Evolutionary conservation across 805 yeast genomes (phyloP), one percentile per base, ranked within the genome.

Genomic region (Starmerella geochares): DNA sequence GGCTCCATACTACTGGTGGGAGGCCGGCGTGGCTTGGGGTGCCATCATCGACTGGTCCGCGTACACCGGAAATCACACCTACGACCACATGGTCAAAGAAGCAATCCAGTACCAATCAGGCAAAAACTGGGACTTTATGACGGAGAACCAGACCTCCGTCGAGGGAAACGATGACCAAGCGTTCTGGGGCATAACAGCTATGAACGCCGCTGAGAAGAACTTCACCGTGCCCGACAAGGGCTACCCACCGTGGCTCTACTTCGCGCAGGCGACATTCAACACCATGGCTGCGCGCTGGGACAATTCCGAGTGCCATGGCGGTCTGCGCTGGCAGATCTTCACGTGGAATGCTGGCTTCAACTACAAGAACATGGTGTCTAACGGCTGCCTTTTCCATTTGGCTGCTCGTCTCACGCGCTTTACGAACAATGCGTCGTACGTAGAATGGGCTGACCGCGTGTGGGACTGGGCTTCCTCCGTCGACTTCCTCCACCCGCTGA

Each of bases 111-210:
- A 77, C 61, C 97, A 90, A 67, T 77, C 78, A 9, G 90, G 90
- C 43, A 76, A 75, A 10, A 73, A 80, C 63, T 70, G 78, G 69
- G 81, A 90, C 67, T 92, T 80, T 66, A 80, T 90, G 66, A 96
- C 96, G 4, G 69, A 79, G 53, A 86, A 86, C 65, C 95, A 88
- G 67, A 78, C 88, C 10, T 79, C 87, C 31, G 84, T 95, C 1
- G 96, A 90, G 68, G 98, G 97, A 61, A 90, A 90, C 63, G 98
- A 90, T 73, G 97, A 90, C 71, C 97, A 90, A 70, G 95, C 85
- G 1, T 86, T 90, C 65, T 90, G 97, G 97, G 97, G 95, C 4
- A 72, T 92, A 53, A 83, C 94, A 1, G 94, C 80, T 3, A 86
- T 90, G 83, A 80, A 78, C 25, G 96, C 96, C 1, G 94, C 94